Conservation (phyloP, 177 flowering plant genomes). For the Vitis hybrid region DNA sequence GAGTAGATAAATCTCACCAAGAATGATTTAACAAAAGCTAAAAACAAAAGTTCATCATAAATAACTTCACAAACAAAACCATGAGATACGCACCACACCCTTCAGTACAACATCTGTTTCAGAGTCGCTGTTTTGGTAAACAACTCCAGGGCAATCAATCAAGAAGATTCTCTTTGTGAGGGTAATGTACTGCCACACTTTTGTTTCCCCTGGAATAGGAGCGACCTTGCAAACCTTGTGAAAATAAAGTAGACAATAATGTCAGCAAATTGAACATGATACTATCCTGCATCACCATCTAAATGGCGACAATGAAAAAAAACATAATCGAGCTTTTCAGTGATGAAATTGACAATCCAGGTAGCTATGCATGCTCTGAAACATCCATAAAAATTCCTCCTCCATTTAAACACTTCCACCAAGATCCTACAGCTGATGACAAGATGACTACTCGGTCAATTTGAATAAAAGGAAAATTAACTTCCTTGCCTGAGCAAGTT, state of each 20-base stretch:
- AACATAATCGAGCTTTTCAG: no score
- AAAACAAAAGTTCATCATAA: not conserved
- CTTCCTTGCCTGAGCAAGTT: no score
- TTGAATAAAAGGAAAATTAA: no score
- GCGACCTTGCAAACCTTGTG: conserved; percentile 98
- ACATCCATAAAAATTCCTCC: no score
- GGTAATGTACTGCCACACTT: conserved; percentile 97
- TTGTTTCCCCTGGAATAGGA: conserved; percentile 99
- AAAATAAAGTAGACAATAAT: conserved; percentile 9
- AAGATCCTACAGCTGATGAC: no score
- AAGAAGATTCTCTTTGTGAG: conserved; percentile 92
- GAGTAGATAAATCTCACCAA: not conserved
- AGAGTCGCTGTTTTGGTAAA: conserved; percentile 79
- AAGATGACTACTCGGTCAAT: no score
- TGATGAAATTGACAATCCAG: no score
- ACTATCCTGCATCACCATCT: not conserved
- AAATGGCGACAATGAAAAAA: not conserved
- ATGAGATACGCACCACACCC: conserved; percentile 81
- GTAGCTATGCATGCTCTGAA: no score
- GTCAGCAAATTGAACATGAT: conserved; percentile 4
- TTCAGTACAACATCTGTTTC: conserved; percentile 96
- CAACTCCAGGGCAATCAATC: conserved; percentile 99
- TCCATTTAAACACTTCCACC: no score
- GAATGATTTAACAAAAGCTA: not conserved
- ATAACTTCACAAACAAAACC: not conserved